Conservation (phyloP, 495 filamentous ascomycete genomes). For the Cercophora samala region DNA sequence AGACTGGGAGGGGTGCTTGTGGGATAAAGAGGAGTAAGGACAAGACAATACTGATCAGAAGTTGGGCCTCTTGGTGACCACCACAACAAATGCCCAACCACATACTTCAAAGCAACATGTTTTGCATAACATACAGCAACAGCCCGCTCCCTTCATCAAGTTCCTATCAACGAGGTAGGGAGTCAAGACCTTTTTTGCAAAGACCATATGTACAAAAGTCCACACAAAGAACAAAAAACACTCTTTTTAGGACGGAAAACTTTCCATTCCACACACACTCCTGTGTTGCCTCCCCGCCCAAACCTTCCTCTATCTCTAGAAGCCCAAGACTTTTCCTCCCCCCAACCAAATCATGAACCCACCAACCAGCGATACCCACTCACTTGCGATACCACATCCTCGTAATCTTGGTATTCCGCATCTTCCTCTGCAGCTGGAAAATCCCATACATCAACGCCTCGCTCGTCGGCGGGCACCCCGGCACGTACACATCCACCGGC, state of each 20-base stretch:
- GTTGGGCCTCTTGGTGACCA: too few species aligned
- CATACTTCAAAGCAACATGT: too few species aligned
- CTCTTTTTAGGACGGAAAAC: neutral
- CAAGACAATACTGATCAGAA: too few species aligned
- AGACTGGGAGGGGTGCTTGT: too few species aligned
- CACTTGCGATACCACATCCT: constrained; percentile 55
- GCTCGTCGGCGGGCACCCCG: constrained; percentile 83
- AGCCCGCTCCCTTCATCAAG: too few species aligned
- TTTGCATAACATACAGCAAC: too few species aligned
- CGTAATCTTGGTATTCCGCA: constrained; percentile 72
- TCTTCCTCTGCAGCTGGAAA: constrained; percentile 85
- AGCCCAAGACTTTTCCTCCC: neutral
- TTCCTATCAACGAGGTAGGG: too few species aligned
- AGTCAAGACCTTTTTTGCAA: too few species aligned
- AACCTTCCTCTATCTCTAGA: neutral
- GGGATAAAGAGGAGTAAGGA: too few species aligned
- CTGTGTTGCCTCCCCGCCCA: neutral
- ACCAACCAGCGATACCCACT: constrained; percentile 6
- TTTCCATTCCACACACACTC: neutral
- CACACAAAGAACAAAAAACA: neutral
- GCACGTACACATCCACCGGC: constrained; percentile 89
- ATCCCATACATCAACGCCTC: constrained; percentile 89
- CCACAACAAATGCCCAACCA: too few species aligned
- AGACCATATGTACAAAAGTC: constrained; percentile 10
- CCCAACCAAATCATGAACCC: neutral